Percentiles rank a stretch among this genome's conserved stretches.
Evolutionary conservation across 495 filamentous ascomycete species (phyloP).

Genomic region (Penicillium silybi): DNA sequence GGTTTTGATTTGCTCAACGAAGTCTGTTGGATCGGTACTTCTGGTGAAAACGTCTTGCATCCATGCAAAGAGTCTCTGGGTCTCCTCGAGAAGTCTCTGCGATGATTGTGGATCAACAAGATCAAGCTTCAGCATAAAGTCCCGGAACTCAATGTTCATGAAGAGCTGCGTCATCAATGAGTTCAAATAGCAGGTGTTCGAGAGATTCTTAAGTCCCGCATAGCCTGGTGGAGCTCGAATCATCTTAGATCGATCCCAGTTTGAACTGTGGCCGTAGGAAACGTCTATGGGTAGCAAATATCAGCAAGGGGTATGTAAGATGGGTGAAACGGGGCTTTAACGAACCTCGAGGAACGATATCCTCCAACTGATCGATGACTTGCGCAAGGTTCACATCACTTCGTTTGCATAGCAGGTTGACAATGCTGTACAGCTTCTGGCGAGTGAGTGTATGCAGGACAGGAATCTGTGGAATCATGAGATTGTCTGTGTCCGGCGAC

Average conservation of each 20-base stretch:
- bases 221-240: conserved; percentile 74
- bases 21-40: conserved; percentile 65
- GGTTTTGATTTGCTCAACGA: conserved; percentile 72
- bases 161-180: conserved; percentile 94
- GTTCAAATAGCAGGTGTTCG: conserved; percentile 97
- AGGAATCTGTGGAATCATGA: conserved; percentile 36
- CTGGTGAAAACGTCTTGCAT: conserved; percentile 80
- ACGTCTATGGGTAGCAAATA: not conserved
- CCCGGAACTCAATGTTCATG: conserved; percentile 88
- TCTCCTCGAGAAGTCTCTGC: conserved; percentile 70
- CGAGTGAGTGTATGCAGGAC: conserved; percentile 55
- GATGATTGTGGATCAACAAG: conserved; percentile 48
- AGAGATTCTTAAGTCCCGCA: conserved; percentile 80
- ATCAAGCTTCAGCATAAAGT: conserved; percentile 71
- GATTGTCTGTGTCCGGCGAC: conserved; percentile 24
- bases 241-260: conserved; percentile 60
- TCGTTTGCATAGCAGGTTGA: conserved; percentile 56
- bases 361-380: conserved; percentile 50
- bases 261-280: conserved; percentile 50
- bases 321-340: not conserved
- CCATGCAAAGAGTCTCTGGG: conserved; percentile 73
- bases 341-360: conserved; percentile 48
- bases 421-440: conserved; percentile 58
- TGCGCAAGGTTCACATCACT: conserved; percentile 43
- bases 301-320: not conserved